phyloP scores from a whole-genome alignment of 192 early-diverging fungal genomes.

The Paraglomus occultum region DNA sequence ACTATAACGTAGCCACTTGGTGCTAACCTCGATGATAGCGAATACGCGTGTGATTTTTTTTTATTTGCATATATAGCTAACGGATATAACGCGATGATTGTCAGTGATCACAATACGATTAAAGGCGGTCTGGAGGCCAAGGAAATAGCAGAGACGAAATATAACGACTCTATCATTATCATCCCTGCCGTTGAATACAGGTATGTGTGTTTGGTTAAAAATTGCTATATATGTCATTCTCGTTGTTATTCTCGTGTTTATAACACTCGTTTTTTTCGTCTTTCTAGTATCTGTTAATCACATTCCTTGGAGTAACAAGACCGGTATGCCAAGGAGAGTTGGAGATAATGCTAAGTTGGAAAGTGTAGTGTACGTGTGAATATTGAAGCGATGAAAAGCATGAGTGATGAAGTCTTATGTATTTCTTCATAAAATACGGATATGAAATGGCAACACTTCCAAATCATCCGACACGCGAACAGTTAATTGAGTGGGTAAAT shows the following conservation, averaged over 20 bases:
- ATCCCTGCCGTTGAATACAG: slow-evolving; percentile 69
- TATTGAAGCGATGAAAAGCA: no score
- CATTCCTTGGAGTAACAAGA: slow-evolving; percentile 73
- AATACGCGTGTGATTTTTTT: no score
- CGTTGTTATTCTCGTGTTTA: no score
- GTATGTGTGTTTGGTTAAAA: slow-evolving; percentile 32
- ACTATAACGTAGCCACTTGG: no score
- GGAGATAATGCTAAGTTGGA: no score
- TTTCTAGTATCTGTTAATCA: slow-evolving; percentile 76
- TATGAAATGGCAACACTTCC: slow-evolving; percentile 57
- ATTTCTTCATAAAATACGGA: slow-evolving; percentile 44
- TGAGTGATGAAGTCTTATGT: neutral
- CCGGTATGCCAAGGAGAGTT: slow-evolving; percentile 34
- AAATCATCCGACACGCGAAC: slow-evolving; percentile 57
- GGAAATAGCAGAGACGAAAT: slow-evolving; percentile 50
- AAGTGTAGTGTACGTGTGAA: no score
- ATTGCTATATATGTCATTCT: neutral
- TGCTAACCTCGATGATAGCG: no score
- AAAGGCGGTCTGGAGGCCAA: slow-evolving; percentile 60
- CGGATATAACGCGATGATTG: slow-evolving; percentile 67
- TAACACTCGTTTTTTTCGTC: no score
- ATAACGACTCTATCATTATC: slow-evolving; percentile 52
- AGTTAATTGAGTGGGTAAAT: slow-evolving; percentile 48
- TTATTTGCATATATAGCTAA: slow-evolving; percentile 45
- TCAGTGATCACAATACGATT: slow-evolving; percentile 71